Evolutionary conservation across 2,329 filamentous ascomycete genomes (phyloP).

Genomic region (Madurella fahalii): DNA sequence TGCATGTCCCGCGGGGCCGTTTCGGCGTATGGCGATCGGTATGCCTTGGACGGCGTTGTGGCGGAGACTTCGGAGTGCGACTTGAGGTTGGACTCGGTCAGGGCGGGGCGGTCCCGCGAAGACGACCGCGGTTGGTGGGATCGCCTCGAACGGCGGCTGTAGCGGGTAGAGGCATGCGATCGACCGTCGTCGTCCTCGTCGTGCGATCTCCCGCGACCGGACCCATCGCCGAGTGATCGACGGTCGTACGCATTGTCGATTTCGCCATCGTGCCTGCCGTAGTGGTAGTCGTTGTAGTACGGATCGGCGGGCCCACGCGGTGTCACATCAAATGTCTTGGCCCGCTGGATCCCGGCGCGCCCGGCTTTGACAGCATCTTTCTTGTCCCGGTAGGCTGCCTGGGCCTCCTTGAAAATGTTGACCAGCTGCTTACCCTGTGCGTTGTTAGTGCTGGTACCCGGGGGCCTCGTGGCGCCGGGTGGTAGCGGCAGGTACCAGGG

Average conservation of each 20-base stretch:
- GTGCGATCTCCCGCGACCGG: slow-evolving; percentile 24
- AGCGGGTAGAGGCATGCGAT: slow-evolving; percentile 32
- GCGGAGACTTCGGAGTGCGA: slow-evolving; percentile 51
- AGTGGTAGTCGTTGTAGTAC: slow-evolving; percentile 29
- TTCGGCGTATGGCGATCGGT: slow-evolving; percentile 41
- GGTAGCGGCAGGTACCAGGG: no score
- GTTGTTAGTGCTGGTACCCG: slow-evolving; percentile 3
- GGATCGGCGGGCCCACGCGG: slow-evolving; percentile 17
- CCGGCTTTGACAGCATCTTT: slow-evolving; percentile 77
- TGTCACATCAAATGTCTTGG: slow-evolving; percentile 51
- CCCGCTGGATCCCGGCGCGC: slow-evolving; percentile 50
- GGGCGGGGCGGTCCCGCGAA: slow-evolving; percentile 35
- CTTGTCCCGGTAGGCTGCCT: slow-evolving; percentile 79
- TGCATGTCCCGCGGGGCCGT: slow-evolving; percentile 42
- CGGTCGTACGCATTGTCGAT: slow-evolving; percentile 28
- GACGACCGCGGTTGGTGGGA: slow-evolving; percentile 34
- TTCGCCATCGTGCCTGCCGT: slow-evolving; percentile 24
- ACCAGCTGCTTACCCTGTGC: slow-evolving; percentile 80
- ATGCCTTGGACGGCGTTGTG: slow-evolving; percentile 40
- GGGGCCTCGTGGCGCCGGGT: neutral
- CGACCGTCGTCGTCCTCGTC: slow-evolving; percentile 28
- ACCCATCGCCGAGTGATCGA: slow-evolving; percentile 12
- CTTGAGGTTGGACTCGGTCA: slow-evolving; percentile 52
- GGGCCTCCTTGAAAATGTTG: slow-evolving; percentile 88
- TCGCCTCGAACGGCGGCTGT: slow-evolving; percentile 38